Conservation (phyloP, 805 yeast genomes). For the Pichia nakasei region DNA sequence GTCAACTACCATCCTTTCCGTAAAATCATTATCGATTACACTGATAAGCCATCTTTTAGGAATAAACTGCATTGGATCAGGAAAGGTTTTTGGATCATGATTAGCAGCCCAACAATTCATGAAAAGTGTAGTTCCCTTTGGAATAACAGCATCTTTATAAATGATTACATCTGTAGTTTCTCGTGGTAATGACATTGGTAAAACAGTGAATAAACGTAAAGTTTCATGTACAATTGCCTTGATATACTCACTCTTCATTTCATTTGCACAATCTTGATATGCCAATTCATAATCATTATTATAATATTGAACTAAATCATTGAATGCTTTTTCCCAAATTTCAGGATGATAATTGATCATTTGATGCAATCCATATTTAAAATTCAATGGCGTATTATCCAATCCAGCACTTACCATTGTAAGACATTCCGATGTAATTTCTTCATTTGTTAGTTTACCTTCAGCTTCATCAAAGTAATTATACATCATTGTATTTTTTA, state of each 20-base stretch:
- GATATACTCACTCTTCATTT: slow-evolving; percentile 38
- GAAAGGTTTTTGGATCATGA: slow-evolving; percentile 42
- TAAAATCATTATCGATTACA: slow-evolving; percentile 7
- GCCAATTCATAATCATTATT: slow-evolving; percentile 19
- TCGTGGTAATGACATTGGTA: slow-evolving; percentile 62
- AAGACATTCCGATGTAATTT: slow-evolving; percentile 45
- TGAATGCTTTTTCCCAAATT: slow-evolving; percentile 37
- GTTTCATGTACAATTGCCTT: slow-evolving; percentile 56
- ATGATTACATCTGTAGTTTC: slow-evolving; percentile 43
- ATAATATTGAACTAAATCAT: slow-evolving; percentile 30
- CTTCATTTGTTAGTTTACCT: slow-evolving; percentile 7
- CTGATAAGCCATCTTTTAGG: slow-evolving; percentile 36
- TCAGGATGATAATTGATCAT: slow-evolving; percentile 31
- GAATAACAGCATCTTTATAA: slow-evolving; percentile 36
- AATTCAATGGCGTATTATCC: slow-evolving; percentile 59
- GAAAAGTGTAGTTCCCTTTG: slow-evolving; percentile 44
- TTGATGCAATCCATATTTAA: slow-evolving; percentile 54
- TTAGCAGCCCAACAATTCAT: slow-evolving; percentile 69
- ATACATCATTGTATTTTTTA: slow-evolving; percentile 20
- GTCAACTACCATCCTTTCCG: background rate
- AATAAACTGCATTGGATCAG: slow-evolving; percentile 36
- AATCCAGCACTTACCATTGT: slow-evolving; percentile 77
- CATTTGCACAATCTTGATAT: slow-evolving; percentile 17
- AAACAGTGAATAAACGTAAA: slow-evolving; percentile 51
- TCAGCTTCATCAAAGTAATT: slow-evolving; percentile 16